Evolutionary conservation across 2,329 filamentous ascomycete species (phyloP).

Genomic region (Karstenula rhodostoma): DNA sequence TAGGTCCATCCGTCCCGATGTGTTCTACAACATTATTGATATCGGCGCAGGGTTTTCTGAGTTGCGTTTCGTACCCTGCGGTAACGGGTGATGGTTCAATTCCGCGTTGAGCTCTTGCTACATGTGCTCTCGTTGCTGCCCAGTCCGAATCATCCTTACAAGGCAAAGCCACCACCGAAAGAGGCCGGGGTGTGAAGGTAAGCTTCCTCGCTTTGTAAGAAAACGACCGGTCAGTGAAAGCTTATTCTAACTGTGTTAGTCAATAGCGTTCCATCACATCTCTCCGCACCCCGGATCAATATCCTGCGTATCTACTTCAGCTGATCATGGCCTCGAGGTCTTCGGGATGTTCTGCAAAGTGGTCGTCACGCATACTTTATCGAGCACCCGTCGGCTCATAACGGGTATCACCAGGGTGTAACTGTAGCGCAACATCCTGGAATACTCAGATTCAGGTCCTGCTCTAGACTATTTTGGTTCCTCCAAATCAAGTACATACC

Average conservation of each 20-base stretch:
- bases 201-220: too few relatives aligned
- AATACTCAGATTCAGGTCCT: not conserved
- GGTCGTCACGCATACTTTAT: not conserved
- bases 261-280: too few relatives aligned
- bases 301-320: too few relatives aligned
- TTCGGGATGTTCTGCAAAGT: not conserved
- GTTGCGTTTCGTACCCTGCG: not conserved
- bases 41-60: not conserved
- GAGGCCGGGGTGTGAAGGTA: too few relatives aligned
- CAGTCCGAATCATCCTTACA: too few relatives aligned
- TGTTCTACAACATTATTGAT: not conserved
- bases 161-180: too few relatives aligned
- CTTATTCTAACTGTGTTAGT: too few relatives aligned
- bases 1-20: not conserved
- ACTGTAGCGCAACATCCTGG: not conserved
- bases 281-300: too few relatives aligned
- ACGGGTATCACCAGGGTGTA: not conserved
- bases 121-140: too few relatives aligned
- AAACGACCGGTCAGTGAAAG: too few relatives aligned
- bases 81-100: not conserved
- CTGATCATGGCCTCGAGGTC: not conserved
- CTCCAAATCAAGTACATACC: not conserved
- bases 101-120: not conserved
- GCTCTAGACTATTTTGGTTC: not conserved
- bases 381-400: conserved; percentile 1